Evolutionary conservation across 2,329 filamentous ascomycete species (phyloP).

Genomic region (Epichloe scottii): DNA sequence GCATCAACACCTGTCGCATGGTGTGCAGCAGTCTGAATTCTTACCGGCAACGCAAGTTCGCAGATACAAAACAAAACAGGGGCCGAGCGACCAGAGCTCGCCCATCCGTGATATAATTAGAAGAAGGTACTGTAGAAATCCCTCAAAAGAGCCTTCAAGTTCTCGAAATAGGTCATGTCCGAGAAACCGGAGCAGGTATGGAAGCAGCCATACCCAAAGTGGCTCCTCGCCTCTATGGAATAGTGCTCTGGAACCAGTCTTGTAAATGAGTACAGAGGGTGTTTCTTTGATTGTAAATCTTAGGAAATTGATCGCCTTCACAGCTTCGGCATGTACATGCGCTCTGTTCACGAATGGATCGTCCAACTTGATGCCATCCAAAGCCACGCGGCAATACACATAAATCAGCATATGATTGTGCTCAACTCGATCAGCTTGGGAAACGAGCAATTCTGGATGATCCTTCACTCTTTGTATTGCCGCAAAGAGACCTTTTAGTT

Average conservation of each 20-base stretch:
- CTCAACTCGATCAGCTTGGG: slow-evolving; percentile 51
- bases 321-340: slow-evolving; percentile 44
- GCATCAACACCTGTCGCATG: slow-evolving; percentile 1
- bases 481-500: slow-evolving; percentile 58
- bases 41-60: slow-evolving; percentile 34
- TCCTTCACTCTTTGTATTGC: slow-evolving; percentile 43
- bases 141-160: slow-evolving; percentile 38
- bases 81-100: slow-evolving; percentile 34
- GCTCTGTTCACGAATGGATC: slow-evolving; percentile 52
- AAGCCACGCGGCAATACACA: slow-evolving; percentile 66
- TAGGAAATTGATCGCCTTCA: slow-evolving; percentile 68
- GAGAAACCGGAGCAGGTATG: slow-evolving; percentile 42
- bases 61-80: slow-evolving; percentile 34
- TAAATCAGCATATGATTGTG: slow-evolving; percentile 80
- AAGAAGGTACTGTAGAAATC: slow-evolving; percentile 38
- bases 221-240: slow-evolving; percentile 46
- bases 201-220: slow-evolving; percentile 54
- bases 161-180: slow-evolving; percentile 36
- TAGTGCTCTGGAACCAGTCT: slow-evolving; percentile 26
- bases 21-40: slow-evolving; percentile 1
- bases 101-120: slow-evolving; percentile 30
- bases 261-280: slow-evolving; percentile 50
- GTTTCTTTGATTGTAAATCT: slow-evolving; percentile 63
- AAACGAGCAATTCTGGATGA: slow-evolving; percentile 41
- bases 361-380: slow-evolving; percentile 56